Conservation (phyloP, 768 basidiomycete genomes). For the Rhizopogon vulgaris region DNA sequence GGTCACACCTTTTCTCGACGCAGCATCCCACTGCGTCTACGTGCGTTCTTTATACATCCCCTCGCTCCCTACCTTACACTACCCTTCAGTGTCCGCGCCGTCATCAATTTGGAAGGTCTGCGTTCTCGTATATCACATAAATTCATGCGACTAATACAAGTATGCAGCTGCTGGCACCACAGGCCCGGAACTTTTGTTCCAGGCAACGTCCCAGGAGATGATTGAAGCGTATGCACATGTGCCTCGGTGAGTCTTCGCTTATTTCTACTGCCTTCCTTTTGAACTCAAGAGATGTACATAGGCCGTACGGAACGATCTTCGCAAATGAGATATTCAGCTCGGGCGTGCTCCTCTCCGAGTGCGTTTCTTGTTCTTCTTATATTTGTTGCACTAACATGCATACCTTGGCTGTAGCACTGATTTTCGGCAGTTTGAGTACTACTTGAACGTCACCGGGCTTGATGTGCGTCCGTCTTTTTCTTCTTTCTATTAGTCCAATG, state of each 20-base stretch:
- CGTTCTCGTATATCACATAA: neutral
- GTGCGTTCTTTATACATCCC: conserved; percentile 35
- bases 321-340: conserved; percentile 93
- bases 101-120: conserved; percentile 85
- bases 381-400: neutral
- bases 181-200: conserved; percentile 88
- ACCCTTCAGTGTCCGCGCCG: conserved; percentile 64
- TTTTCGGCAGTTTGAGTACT: conserved; percentile 89
- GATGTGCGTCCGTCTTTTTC: conserved; percentile 49
- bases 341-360: conserved; percentile 89
- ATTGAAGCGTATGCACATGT: conserved; percentile 84
- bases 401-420: conserved; percentile 59
- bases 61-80: neutral
- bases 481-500: too few relatives aligned
- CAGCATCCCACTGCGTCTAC: conserved; percentile 72
- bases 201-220: conserved; percentile 95
- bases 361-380: conserved; percentile 14
- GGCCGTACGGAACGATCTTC: conserved; percentile 83
- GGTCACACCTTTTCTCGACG: conserved; percentile 88
- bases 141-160: neutral
- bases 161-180: conserved; percentile 73
- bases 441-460: conserved; percentile 84
- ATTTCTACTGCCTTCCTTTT: neutral
- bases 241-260: conserved; percentile 46
- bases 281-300: conserved; percentile 16